Conservation (phyloP, 2,329 filamentous ascomycete species). For the Aspergillus ibericus region DNA sequence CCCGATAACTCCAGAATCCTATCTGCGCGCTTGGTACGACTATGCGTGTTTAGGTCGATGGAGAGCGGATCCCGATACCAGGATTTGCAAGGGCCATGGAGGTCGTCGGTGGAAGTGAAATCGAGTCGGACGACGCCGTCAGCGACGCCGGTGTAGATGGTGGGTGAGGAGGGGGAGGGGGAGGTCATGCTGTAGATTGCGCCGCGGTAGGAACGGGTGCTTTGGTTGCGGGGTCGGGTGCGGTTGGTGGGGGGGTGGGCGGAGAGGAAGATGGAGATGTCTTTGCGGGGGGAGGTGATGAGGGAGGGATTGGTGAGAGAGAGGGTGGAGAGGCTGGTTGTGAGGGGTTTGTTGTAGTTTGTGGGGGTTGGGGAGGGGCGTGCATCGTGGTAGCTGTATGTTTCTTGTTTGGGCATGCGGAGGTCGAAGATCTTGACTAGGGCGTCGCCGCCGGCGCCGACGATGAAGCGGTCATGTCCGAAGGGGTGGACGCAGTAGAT, state of each 20-base stretch:
- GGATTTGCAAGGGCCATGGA: constrained; percentile 27
- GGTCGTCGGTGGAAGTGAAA: constrained; percentile 46
- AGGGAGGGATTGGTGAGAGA: neutral
- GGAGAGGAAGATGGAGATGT: constrained; percentile 47
- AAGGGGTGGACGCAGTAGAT: constrained; percentile 61
- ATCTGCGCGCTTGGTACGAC: constrained; percentile 1
- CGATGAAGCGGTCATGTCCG: constrained; percentile 57
- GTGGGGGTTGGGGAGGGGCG: constrained; percentile 10
- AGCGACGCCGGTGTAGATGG: constrained; percentile 47
- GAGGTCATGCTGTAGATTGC: constrained; percentile 48
- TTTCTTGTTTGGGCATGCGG: constrained; percentile 44
- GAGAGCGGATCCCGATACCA: constrained; percentile 38
- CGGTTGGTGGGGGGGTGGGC: constrained; percentile 22
- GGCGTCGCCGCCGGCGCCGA: constrained; percentile 57
- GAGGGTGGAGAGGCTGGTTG: neutral
- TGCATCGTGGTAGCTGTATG: constrained; percentile 35
- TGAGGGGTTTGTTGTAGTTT: neutral
- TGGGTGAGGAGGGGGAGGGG: constrained; percentile 46
- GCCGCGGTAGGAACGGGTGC: constrained; percentile 40
- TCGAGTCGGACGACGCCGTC: constrained; percentile 46
- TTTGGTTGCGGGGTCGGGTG: constrained; percentile 15
- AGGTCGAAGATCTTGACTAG: constrained; percentile 65
- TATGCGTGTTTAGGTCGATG: constrained; percentile 25
- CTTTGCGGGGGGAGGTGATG: constrained; percentile 25
- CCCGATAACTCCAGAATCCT: constrained; percentile 41